Evolutionary conservation across 495 filamentous ascomycete species (phyloP).

Genomic region (Podospora conica): DNA sequence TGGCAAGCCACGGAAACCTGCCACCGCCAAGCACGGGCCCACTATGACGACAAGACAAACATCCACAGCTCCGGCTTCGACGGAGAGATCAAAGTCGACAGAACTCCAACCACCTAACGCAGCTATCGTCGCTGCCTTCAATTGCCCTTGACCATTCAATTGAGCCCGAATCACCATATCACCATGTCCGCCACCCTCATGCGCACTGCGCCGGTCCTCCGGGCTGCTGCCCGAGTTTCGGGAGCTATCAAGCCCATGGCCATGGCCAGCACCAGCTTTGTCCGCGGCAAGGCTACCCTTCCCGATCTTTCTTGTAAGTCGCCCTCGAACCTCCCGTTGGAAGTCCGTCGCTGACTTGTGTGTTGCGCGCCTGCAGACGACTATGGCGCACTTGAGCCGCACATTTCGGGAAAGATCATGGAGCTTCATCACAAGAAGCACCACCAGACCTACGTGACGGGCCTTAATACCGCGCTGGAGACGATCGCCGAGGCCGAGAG

Average conservation of each 20-base stretch:
- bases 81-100: not conserved
- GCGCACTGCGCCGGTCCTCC: constrained; percentile 42
- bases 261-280: constrained; percentile 64
- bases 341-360: not conserved
- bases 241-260: constrained; percentile 44
- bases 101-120: not conserved
- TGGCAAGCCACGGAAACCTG: not conserved
- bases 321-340: not conserved
- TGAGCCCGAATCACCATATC: constrained; percentile 9
- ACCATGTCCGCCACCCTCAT: constrained; percentile 50
- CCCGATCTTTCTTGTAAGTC: constrained; percentile 86
- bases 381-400: constrained; percentile 86
- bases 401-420: constrained; percentile 97
- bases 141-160: constrained; percentile 5
- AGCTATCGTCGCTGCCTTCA: not conserved
- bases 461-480: constrained; percentile 58
- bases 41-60: not conserved
- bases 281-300: constrained; percentile 82
- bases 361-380: constrained; percentile 53
- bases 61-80: not conserved
- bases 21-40: not conserved
- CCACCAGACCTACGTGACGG: constrained; percentile 74
- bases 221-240: constrained; percentile 39
- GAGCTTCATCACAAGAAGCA: constrained; percentile 80
- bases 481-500: constrained; percentile 54